Conservation (phyloP, 495 filamentous ascomycete species). For the Aspergillus homomorphus region DNA sequence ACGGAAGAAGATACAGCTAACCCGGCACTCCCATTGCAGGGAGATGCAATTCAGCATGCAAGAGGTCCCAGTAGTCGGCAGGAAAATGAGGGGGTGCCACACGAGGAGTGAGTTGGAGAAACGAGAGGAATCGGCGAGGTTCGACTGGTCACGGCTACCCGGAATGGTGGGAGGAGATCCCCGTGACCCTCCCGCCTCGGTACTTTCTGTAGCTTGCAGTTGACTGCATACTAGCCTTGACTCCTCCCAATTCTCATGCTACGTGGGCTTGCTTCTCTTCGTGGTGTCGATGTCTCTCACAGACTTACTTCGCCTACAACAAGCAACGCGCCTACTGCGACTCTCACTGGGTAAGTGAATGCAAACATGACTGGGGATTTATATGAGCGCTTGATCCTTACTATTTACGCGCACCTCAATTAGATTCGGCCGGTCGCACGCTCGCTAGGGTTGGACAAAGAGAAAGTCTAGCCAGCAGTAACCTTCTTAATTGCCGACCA, state of each 20-base stretch:
- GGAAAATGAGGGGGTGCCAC: neutral
- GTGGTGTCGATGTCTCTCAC: neutral
- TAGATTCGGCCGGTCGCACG: neutral
- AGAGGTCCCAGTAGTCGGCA: neutral
- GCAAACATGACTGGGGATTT: neutral
- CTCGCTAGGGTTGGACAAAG: neutral
- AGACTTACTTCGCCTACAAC: neutral
- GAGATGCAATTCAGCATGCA: neutral
- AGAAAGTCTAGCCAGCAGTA: neutral
- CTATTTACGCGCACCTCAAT: neutral
- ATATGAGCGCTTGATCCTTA: neutral
- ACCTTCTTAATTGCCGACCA: neutral
- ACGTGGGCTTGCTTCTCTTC: no score
- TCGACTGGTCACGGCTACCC: neutral
- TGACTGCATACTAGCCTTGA: neutral
- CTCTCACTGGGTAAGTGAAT: neutral
- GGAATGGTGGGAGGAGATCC: conserved; percentile 1
- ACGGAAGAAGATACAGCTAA: neutral
- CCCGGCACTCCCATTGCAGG: neutral
- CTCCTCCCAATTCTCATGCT: neutral
- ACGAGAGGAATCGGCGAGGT: conserved; percentile 1
- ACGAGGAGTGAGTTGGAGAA: neutral
- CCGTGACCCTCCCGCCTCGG: neutral
- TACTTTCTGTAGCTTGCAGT: neutral
- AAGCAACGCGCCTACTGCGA: neutral